These are phyloP conservation scores for Aureobasidium sp. DNA, from an alignment of 2,329 filamentous ascomycete species.

Conservation along the genomic window DNA sequence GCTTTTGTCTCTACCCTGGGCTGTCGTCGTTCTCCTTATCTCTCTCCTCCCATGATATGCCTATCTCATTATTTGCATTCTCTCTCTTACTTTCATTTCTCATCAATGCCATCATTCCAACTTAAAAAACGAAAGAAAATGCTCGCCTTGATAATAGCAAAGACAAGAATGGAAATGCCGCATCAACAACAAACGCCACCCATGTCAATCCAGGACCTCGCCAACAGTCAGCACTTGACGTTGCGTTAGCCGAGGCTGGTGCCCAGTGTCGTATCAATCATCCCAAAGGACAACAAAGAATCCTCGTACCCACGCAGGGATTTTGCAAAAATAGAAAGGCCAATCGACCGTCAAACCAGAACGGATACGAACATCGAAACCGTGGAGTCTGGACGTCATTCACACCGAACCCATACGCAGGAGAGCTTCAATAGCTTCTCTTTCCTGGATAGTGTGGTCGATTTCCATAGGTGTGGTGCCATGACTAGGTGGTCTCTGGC, in stretches of 20 bases:
- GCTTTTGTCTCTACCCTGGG: background rate
- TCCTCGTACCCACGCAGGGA: background rate
- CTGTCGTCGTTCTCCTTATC: background rate
- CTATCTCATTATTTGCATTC: background rate
- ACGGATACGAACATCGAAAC: background rate
- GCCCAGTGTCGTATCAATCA: constrained; percentile 23
- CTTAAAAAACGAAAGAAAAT: background rate
- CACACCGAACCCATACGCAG: constrained; percentile 65
- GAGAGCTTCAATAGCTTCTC: constrained; percentile 73
- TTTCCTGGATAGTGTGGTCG: constrained; percentile 57
- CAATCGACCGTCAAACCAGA: background rate
- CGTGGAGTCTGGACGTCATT: background rate
- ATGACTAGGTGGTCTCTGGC: background rate
- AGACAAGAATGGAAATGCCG: constrained; percentile 9
- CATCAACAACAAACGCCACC: constrained; percentile 18
- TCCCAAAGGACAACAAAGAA: constrained; percentile 9
- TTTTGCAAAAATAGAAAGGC: background rate
- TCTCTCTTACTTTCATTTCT: background rate
- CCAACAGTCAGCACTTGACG: constrained; percentile 27
- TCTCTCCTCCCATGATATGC: background rate
- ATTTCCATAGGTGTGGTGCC: constrained; percentile 12
- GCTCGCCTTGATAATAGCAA: background rate
- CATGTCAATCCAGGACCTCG: constrained; percentile 30
- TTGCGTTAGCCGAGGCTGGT: constrained; percentile 22
- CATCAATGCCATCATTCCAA: background rate